Conservation (phyloP, 2,329 filamentous ascomycete species). For the Aquanectria penicillioides region DNA sequence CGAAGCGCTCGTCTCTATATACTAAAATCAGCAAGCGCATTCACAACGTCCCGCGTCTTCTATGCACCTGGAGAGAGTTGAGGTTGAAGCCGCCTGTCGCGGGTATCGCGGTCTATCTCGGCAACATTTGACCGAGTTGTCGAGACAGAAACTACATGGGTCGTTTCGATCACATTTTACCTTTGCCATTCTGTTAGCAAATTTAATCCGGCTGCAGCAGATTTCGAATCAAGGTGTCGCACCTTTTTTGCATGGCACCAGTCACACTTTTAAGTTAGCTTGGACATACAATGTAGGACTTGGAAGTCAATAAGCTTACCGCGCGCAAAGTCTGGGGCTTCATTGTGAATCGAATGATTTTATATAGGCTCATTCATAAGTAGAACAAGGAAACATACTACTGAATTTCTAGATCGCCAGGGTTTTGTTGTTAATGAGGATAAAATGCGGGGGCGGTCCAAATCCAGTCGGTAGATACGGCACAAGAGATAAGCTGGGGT, state of each 20-base stretch:
- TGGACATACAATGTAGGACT: neutral
- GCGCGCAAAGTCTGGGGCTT: conserved; percentile 1
- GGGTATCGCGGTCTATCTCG: neutral
- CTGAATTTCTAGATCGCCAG: no score
- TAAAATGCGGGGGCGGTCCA: no score
- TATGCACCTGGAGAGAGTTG: neutral
- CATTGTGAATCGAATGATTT: no score
- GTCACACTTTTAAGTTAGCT: conserved; percentile 5
- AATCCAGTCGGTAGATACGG: no score
- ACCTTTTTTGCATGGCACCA: conserved; percentile 14
- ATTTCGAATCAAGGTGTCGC: neutral
- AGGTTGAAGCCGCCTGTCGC: no score
- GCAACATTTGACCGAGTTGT: neutral
- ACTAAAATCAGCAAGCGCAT: neutral
- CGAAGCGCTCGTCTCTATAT: conserved; percentile 1
- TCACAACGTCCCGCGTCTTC: neutral
- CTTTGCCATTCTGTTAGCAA: neutral
- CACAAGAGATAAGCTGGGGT: no score
- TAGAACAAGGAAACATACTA: no score
- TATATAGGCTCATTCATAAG: no score
- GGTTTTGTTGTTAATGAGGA: no score
- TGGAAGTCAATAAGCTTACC: neutral
- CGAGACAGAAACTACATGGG: conserved; percentile 1
- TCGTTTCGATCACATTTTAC: conserved; percentile 13
- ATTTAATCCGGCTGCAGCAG: neutral